A percentile compares a stretch with the other conserved stretches of the same genome.
Evolutionary conservation across 192 early-diverging fungal species (phyloP).

Genomic region (Thamnidium elegans): DNA sequence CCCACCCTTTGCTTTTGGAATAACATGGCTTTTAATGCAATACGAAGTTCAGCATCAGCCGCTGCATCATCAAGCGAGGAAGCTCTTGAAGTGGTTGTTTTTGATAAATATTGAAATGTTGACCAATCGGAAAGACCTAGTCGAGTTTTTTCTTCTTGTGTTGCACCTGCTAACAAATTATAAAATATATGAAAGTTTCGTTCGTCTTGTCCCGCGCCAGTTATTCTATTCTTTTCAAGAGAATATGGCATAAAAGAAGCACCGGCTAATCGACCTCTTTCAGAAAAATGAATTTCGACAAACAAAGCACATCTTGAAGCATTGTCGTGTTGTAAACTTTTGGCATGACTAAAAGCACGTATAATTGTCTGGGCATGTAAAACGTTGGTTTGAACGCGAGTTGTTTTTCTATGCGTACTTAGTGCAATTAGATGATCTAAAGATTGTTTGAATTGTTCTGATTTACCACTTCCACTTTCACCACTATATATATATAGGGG

Average conservation of each 20-base stretch:
- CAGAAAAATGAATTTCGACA: conserved; percentile 87
- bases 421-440: conserved; percentile 66
- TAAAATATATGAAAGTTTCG: conserved; percentile 96
- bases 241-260: conserved; percentile 84
- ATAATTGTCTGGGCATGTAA: conserved; percentile 67
- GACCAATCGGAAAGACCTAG: conserved; percentile 69
- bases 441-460: conserved; percentile 66
- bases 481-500: conserved; percentile 70
- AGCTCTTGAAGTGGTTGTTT: conserved; percentile 39
- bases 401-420: conserved; percentile 66
- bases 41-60: conserved; percentile 65
- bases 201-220: conserved; percentile 59
- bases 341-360: conserved; percentile 85
- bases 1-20: conserved; percentile 74
- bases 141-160: conserved; percentile 72
- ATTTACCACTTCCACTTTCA: conserved; percentile 85
- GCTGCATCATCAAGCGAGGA: conserved; percentile 53
- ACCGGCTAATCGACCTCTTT: conserved; percentile 83
- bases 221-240: conserved; percentile 81
- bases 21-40: conserved; percentile 81
- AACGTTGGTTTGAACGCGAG: conserved; percentile 63
- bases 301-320: conserved; percentile 81
- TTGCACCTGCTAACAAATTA: conserved; percentile 81
- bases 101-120: conserved; percentile 54
- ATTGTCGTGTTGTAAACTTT: conserved; percentile 70